phyloP scores from a whole-genome alignment of 768 basidiomycete species.

The Termitomyces sp. region DNA sequence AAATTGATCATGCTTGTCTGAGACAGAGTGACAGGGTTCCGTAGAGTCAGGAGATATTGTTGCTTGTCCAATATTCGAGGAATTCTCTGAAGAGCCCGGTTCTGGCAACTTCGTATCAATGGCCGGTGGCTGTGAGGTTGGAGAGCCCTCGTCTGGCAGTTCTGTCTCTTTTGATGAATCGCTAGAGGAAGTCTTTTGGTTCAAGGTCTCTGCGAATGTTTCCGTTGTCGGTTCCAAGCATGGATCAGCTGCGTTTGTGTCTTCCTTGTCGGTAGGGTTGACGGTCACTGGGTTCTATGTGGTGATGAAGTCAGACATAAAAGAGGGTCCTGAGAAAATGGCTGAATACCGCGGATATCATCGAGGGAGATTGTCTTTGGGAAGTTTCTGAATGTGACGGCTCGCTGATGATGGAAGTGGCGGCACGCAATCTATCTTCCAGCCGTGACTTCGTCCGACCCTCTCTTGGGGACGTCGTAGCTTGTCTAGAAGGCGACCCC shows the following conservation, averaged over 20 bases:
- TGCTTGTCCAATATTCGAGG: not conserved
- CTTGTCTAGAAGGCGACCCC: slow-evolving; percentile 19
- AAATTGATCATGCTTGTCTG: not conserved
- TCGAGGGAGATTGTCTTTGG: slow-evolving; percentile 38
- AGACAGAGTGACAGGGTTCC: not conserved
- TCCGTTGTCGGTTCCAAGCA: not conserved
- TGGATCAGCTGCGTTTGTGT: not conserved
- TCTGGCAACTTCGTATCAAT: not conserved
- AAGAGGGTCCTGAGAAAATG: slow-evolving; percentile 37
- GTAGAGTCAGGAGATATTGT: not conserved
- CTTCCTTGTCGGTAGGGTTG: not conserved
- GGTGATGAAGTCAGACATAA: slow-evolving; percentile 39
- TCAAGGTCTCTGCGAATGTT: not conserved
- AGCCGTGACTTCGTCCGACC: slow-evolving; percentile 50
- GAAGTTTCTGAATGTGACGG: slow-evolving; percentile 41
- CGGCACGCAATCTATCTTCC: slow-evolving; percentile 75
- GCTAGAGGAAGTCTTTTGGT: not conserved
- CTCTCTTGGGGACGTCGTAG: slow-evolving; percentile 16
- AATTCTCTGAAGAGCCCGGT: not conserved
- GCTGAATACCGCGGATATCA: slow-evolving; percentile 19
- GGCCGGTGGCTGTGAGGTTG: not conserved
- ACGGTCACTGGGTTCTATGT: slow-evolving; percentile 16
- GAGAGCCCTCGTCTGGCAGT: not conserved
- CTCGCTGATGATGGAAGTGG: slow-evolving; percentile 55
- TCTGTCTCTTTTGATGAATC: not conserved